Base-by-base conservation (phyloP, 2,329 filamentous ascomycete genomes). In the Rhynchosporium agropyri region DNA sequence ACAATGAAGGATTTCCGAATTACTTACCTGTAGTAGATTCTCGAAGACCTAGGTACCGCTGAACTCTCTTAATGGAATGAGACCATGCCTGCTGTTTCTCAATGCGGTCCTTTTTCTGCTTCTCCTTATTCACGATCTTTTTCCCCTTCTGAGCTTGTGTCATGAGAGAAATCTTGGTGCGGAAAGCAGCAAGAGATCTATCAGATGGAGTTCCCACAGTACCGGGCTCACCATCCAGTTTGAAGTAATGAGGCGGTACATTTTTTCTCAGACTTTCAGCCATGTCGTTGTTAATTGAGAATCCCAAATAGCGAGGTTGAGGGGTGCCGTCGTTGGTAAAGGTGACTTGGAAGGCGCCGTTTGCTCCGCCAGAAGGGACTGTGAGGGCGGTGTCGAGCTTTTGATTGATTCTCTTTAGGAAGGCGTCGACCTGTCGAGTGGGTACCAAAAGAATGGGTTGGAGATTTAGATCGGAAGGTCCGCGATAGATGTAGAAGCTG, bases 21-120 rank as follows among this genome's bases (percentile, higher is more conserved):
- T 7, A 38, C 50, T 40, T 79, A 75, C n/a, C 36, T 36, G 54
- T 31, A 13, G 20, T 62, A 6, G 55, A 45, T 46, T 42, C 46
- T 20, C 83, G 82, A 31, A 96, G 77, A 3, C 90, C 91, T 1
- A 96, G 81, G 70, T 90, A 91, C 58, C 84, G 79, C 72, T 93
- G 89, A 7, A 84, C 79, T 51, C 88, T 82, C 68, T 86, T 85
- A 65, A 90, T 78, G 70, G 85, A 81, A 42, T 80, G 77, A 1
- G 79, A 79, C 77, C 83, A 84, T 3, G 77, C 72, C 65, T 81
- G 79, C 64, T 86, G 83, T 46, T 78, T 80, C 28, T 78, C 68
- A 3, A 82, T 63, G 1, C 80, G 79, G 43, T 81, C 79, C 45
- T 80, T 77, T 51, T 77, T 77, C 43, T 79, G 77, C 67, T 78